phyloP scores from a whole-genome alignment of 148 eudicot genomes.

The Rhododendron vialii region DNA sequence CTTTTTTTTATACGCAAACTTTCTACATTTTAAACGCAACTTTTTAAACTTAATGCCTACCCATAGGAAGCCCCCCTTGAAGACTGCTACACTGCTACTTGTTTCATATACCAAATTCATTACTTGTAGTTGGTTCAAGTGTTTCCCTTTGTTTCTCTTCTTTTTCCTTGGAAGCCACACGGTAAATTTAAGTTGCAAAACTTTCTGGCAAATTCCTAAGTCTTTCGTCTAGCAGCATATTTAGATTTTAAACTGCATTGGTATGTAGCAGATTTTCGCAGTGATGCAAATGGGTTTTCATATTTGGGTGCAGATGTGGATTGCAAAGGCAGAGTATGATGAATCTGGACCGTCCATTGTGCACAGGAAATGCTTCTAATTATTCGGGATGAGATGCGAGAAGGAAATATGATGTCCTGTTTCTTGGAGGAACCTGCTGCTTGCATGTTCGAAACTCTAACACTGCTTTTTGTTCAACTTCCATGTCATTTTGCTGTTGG shows the following conservation, averaged over 20 bases:
- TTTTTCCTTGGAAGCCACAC: background rate
- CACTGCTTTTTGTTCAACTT: background rate
- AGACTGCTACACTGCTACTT: background rate
- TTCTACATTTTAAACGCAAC: background rate
- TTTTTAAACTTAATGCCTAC: background rate
- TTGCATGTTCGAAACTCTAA: background rate
- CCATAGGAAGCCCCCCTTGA: background rate
- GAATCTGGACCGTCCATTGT: constrained; percentile 75
- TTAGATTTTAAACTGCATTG: background rate
- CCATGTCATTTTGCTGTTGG: background rate
- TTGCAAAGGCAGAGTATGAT: constrained; percentile 70
- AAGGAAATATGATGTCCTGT: background rate
- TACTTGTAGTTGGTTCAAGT: background rate
- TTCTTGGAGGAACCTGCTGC: background rate
- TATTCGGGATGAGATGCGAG: background rate
- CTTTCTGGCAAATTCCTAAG: background rate
- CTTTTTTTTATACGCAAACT: background rate
- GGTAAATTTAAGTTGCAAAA: background rate
- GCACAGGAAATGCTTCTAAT: background rate
- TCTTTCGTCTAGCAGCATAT: background rate
- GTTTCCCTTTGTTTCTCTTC: background rate
- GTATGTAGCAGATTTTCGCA: background rate
- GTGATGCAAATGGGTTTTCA: background rate
- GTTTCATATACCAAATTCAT: background rate
- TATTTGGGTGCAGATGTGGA: constrained; percentile 55